Base-by-base conservation (phyloP, 768 basidiomycete genomes). In the Filobasidium wieringae region DNA sequence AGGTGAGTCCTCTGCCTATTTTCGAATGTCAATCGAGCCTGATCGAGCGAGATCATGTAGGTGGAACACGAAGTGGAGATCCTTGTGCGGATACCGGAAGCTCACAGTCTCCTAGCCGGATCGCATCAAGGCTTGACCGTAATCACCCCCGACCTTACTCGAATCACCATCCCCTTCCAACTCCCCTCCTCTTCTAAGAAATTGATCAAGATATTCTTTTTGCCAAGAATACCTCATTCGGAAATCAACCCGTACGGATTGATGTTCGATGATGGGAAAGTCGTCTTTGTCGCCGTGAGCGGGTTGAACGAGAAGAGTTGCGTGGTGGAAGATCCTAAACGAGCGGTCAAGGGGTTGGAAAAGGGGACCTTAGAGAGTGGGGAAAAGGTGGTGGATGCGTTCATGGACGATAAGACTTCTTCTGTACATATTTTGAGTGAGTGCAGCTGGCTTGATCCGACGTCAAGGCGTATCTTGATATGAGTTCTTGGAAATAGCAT, bases 1-100 rank as follows among this genome's bases (percentile, higher is more conserved):
- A 57, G 51, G 68, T 71, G 47, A 41, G 68, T 63, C 7, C 37
- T 11, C n/a, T n/a, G n/a, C n/a, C n/a, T n/a, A n/a, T n/a, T n/a
- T n/a, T n/a, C n/a, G n/a, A n/a, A n/a, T n/a, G n/a, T n/a, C n/a
- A n/a, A n/a, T n/a, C n/a, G n/a, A n/a, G n/a, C n/a, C n/a, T n/a
- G n/a, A n/a, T n/a, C n/a, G n/a, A n/a, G n/a, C n/a, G n/a, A 6
- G 2, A 24, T 22, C 22, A 22, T 22, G 12, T 14, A 47, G 43
- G 14, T 47, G 43, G 43, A 47, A 0, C 60, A 61, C 37, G 24
- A 50, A 31, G 49, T 47, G 22, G 37, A 51, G 12, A 22, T 40
- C 2, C 50, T 61, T 0, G 30, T 39, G n/a, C 53, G 51, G 29
- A 45, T 57, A 27, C 60, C 60, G 19, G 30, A 24, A 24, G 43